These are phyloP conservation scores for Penicillium pancosmium DNA, from an alignment of 495 filamentous ascomycete species.

Conservation along the genomic window DNA sequence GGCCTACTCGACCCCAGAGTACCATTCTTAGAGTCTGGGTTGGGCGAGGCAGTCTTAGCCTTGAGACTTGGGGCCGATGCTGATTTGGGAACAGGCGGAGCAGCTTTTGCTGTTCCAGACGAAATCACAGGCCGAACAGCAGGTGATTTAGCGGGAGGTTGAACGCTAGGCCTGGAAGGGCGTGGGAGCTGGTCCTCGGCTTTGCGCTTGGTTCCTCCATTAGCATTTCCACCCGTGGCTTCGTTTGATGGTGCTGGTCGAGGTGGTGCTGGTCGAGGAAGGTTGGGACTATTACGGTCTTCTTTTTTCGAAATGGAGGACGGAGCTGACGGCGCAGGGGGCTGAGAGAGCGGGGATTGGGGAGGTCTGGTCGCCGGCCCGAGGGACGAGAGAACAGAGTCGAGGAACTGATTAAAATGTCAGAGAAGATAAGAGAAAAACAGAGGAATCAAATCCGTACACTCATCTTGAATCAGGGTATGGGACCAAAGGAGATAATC, in stretches of 20 bases:
- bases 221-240: constrained; percentile 15
- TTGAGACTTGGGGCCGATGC: constrained; percentile 12
- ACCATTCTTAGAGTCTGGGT: constrained; percentile 23
- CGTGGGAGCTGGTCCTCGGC: constrained; percentile 44
- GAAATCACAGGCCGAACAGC: constrained; percentile 13
- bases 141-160: constrained; percentile 17
- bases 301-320: constrained; percentile 33
- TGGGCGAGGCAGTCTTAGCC: constrained; percentile 15
- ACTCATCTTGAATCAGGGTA: constrained; percentile 43
- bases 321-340: constrained; percentile 32
- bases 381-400: constrained; percentile 59
- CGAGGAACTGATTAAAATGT: constrained; percentile 52
- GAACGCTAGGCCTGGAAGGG: constrained; percentile 29
- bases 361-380: constrained; percentile 50
- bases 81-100: constrained; percentile 20
- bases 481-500: not conserved
- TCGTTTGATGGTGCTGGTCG: not conserved
- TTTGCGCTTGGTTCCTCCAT: constrained; percentile 45
- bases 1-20: constrained; percentile 6
- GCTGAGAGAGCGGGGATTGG: constrained; percentile 31
- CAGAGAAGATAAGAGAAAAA: constrained; percentile 17
- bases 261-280: constrained; percentile 8
- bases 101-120: constrained; percentile 13
- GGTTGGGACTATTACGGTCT: constrained; percentile 17
- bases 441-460: constrained; percentile 33